Evolutionary conservation across 208 protist genomes (phyloP).

Genomic region (Naegleria lovaniensis): DNA sequence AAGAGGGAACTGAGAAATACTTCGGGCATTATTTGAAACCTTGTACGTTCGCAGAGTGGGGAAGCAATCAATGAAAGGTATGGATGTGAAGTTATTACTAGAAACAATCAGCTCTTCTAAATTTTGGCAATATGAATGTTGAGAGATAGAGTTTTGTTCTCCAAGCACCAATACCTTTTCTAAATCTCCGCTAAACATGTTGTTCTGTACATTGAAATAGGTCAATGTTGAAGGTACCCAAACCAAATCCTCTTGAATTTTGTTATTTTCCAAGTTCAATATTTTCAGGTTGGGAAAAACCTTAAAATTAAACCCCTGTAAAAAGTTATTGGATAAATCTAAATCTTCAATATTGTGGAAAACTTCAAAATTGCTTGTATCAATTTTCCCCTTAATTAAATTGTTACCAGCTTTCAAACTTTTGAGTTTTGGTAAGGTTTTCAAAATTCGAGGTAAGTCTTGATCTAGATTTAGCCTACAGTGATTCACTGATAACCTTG

Average conservation of each 20-base stretch:
- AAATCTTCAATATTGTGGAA: background rate
- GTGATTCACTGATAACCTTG: background rate
- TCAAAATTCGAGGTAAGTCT: background rate
- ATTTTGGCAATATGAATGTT: background rate
- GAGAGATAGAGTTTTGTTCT: no score
- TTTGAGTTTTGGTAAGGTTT: background rate
- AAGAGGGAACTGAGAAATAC: background rate
- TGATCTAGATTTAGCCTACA: background rate
- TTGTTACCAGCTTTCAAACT: background rate
- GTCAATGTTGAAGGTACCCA: background rate
- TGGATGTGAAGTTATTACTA: background rate
- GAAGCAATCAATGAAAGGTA: background rate
- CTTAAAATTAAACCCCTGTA: background rate
- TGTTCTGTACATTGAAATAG: background rate
- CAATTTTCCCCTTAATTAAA: background rate
- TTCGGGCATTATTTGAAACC: background rate
- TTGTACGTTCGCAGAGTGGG: background rate
- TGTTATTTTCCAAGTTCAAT: background rate
- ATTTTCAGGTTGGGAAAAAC: background rate
- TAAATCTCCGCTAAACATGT: background rate
- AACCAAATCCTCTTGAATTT: background rate
- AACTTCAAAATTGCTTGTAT: background rate
- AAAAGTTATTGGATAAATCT: background rate
- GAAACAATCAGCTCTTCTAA: background rate
- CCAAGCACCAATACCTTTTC: background rate